Percentiles rank a stretch among this genome's conserved stretches.
phyloP scores from a whole-genome alignment of 2,329 filamentous ascomycete genomes.

The Ploettnerulaceae sp. region DNA sequence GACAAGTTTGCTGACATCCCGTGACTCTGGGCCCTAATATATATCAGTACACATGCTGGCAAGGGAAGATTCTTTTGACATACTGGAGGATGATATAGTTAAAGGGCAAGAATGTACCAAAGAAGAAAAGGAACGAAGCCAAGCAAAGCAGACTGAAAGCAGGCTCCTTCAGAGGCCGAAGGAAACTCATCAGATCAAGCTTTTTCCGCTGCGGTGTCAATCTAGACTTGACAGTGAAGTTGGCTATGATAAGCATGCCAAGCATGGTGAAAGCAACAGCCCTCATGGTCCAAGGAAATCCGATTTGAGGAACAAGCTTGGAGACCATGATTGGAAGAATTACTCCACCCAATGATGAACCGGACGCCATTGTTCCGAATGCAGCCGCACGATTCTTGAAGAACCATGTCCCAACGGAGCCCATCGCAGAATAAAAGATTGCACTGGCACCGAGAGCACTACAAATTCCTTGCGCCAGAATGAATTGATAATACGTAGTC shows the following conservation, averaged over 20 bases:
- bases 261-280: slow-evolving; percentile 53
- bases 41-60: slow-evolving; percentile 5
- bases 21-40: slow-evolving; percentile 39
- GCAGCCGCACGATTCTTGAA: slow-evolving; percentile 44
- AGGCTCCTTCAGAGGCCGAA: slow-evolving; percentile 37
- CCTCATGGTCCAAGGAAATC: slow-evolving; percentile 54
- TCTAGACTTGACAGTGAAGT: slow-evolving; percentile 48
- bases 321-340: slow-evolving; percentile 59
- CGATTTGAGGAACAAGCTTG: slow-evolving; percentile 47
- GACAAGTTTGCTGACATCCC: slow-evolving; percentile 46
- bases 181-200: slow-evolving; percentile 34
- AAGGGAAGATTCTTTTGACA: slow-evolving; percentile 33
- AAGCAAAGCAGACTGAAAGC: slow-evolving; percentile 37
- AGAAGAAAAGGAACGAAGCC: slow-evolving; percentile 43
- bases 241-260: slow-evolving; percentile 46
- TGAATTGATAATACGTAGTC: slow-evolving; percentile 49
- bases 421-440: slow-evolving; percentile 42
- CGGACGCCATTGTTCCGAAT: slow-evolving; percentile 45
- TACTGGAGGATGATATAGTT: slow-evolving; percentile 40
- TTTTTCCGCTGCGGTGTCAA: slow-evolving; percentile 38
- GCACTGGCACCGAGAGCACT: slow-evolving; percentile 42
- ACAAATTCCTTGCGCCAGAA: slow-evolving; percentile 44
- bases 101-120: slow-evolving; percentile 50
- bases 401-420: slow-evolving; percentile 44
- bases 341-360: slow-evolving; percentile 48